Base-by-base conservation (phyloP, 2,329 filamentous ascomycete species). In the Aspergillus cejpii region DNA sequence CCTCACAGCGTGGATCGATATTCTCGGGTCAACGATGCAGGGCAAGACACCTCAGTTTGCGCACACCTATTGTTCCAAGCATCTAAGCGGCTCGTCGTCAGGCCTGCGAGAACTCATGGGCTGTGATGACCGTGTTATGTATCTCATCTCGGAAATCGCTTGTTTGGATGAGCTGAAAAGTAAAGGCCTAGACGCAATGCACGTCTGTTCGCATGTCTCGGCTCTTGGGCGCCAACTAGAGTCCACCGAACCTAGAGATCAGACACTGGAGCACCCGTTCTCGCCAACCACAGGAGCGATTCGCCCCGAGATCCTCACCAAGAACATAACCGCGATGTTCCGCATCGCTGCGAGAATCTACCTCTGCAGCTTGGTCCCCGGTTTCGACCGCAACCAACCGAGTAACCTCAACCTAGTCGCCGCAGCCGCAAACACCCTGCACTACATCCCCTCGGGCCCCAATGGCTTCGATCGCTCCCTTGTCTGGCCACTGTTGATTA, bases 101-200 rank as follows among this genome's bases (percentile, higher is more conserved):
- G 92, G 92, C 8, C 78, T 98, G 28, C 83, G 85, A 42, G 89
- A 94, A 72, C 78, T 97, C 41, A 97, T 97, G 90, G 92, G 92
- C 56, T 97, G 92, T 67, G 91, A 97, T 53, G 92, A 98, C 69
- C 82, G 83, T 17, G 85, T 97, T 69, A 96, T 98, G 89, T 97
- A 95, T 67, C 76, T 97, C 58, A 94, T 98, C 64, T 94, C 89
- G 1, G 92, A 98, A 71, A 95, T 97, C 58, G 87, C 91, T 43
- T 97, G 92, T 68, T 81, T 98, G 42, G 92, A 97, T 66, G 85
- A 87, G 3, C 79, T 96, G 52, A 94, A 92, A 74, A 72, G 75
- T 29, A 81, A 85, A 48, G 86, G 85, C 56, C 88, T 76, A 57
- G 86, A 94, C 56, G 84, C 92, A 60, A 83, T 92, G 53, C 80